Evolutionary conservation across 2,329 filamentous ascomycete genomes (phyloP), one percentile per base, ranked within the genome.

Genomic region (Biscogniauxia mediterranea): DNA sequence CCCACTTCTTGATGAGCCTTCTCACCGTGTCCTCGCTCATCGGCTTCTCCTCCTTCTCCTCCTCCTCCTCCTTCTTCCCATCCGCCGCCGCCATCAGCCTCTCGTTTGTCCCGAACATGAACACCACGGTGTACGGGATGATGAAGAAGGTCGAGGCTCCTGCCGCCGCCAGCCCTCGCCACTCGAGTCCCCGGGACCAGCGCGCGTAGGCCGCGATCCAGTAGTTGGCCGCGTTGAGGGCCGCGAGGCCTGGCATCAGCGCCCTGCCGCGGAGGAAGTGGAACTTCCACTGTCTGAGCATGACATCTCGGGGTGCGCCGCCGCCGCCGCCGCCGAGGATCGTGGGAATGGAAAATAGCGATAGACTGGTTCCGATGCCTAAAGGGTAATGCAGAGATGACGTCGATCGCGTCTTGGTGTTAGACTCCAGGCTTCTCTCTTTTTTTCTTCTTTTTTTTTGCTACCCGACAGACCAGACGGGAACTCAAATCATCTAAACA

Each of bases 1-100:
- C 63, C 73, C 72, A 74, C 62, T 66, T 68, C 57, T 59, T 60
- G 38, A 73, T 59, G 56, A 74, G 68, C 52, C 61, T 56, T 58
- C 61, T 65, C 50, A 66, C 67, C 52, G 65, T 65, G 52, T 65
- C 67, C 17, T 69, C 63, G 56, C 67, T 70, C 65, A 71, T 53
- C 58, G 52, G 58, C 62, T 66, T 64, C 60, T 63, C 62, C 52
- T 23, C 28, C 62, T 66, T 64, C 59, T 64, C 62, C 52, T 23
- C 7, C 11, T 56, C n/a, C 61, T 66, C 63, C 59, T 64, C 62
- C 50, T 20, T 54, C 15, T 64, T 38, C 57, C 52, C 42, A 54
- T 64, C 63, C 23, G 62, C 46, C 21, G 61, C 66, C n/a, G 61
- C 63, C 11, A 57, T 20, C 46, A 71, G 58, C 55, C 42, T 60